phyloP scores from a whole-genome alignment of 2,329 filamentous ascomycete species.

The Coniochaeta pulveracea region DNA sequence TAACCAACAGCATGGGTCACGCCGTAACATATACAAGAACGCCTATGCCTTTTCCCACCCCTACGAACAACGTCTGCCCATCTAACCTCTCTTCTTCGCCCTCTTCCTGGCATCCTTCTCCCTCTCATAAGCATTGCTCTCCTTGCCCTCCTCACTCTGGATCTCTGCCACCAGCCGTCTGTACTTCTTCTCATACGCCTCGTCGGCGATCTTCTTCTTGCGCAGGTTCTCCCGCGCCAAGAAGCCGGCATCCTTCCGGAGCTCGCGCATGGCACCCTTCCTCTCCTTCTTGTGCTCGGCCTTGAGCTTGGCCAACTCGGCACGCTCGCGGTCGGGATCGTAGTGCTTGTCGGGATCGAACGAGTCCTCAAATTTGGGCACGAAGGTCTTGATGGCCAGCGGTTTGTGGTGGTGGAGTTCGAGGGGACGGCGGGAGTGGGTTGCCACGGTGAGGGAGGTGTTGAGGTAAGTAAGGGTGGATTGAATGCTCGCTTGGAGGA shows the following conservation, averaged over 20 bases:
- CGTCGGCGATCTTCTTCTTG: slow-evolving; percentile 88
- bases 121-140: slow-evolving; percentile 79
- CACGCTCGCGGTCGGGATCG: slow-evolving; percentile 85
- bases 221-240: slow-evolving; percentile 81
- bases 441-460: slow-evolving; percentile 48
- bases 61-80: not conserved
- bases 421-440: slow-evolving; percentile 62
- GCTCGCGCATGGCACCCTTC: slow-evolving; percentile 88
- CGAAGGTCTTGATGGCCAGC: slow-evolving; percentile 72
- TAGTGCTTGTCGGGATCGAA: slow-evolving; percentile 97
- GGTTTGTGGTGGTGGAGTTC: slow-evolving; percentile 83
- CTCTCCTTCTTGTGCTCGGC: slow-evolving; percentile 89
- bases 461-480: slow-evolving; percentile 34
- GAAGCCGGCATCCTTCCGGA: slow-evolving; percentile 92
- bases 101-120: slow-evolving; percentile 68
- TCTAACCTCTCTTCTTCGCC: slow-evolving; percentile 31
- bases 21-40: no score
- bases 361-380: slow-evolving; percentile 92
- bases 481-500: slow-evolving; percentile 27
- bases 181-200: slow-evolving; percentile 94
- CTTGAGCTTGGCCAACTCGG: slow-evolving; percentile 72
- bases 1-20: no score
- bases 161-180: slow-evolving; percentile 87
- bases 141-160: slow-evolving; percentile 81
- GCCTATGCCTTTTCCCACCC: no score